These are phyloP conservation scores for Peronosclerospora sorghi DNA, from an alignment of 352 stramenopile genomes.

Conservation along the genomic window DNA sequence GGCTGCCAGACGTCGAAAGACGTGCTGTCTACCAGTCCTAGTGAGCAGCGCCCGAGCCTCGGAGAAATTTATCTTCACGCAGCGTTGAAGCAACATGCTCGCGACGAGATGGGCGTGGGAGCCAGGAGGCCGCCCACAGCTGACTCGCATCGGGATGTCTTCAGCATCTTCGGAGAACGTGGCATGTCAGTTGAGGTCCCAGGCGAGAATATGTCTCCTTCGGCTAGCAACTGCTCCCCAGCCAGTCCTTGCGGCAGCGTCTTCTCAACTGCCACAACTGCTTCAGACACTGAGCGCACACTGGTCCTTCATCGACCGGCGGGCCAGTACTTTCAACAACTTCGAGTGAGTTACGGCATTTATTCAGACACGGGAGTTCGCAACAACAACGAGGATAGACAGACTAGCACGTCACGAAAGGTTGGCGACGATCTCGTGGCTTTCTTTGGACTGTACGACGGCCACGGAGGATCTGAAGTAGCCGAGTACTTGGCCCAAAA, in stretches of 20 bases:
- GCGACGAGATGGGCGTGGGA: constrained; percentile 16
- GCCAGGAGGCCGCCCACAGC: constrained; percentile 9
- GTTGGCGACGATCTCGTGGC: constrained; percentile 50
- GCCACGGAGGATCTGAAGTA: constrained; percentile 60
- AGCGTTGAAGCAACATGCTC: constrained; percentile 30
- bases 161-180: constrained; percentile 76
- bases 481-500: constrained; percentile 52
- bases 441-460: constrained; percentile 82
- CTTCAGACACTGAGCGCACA: constrained; percentile 64
- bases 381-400: constrained; percentile 67
- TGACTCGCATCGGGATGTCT: constrained; percentile 64
- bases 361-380: constrained; percentile 69
- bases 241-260: constrained; percentile 47
- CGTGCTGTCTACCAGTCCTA: constrained; percentile 23
- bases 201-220: constrained; percentile 7
- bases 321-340: constrained; percentile 39
- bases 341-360: constrained; percentile 54
- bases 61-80: constrained; percentile 41
- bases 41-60: constrained; percentile 30
- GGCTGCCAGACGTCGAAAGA: constrained; percentile 55
- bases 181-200: constrained; percentile 55
- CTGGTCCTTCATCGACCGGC: constrained; percentile 32
- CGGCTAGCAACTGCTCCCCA: constrained; percentile 31
- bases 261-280: constrained; percentile 64
- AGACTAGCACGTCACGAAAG: constrained; percentile 33